Conservation (phyloP, 495 filamentous ascomycete species). For the Penicillium waksmanii region DNA sequence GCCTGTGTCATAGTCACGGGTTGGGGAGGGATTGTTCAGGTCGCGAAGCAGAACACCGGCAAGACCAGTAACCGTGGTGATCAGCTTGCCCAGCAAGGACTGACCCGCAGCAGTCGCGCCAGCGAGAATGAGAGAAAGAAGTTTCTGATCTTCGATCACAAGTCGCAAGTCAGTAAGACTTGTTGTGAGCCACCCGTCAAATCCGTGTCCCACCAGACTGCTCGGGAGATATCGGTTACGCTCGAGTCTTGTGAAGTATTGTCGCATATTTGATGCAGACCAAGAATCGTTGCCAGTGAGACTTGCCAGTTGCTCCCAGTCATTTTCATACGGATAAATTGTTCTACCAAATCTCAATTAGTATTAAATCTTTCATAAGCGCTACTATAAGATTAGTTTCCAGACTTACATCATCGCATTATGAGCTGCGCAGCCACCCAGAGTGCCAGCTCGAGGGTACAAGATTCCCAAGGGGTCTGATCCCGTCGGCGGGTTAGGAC, state of each 20-base stretch:
- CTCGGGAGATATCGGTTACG: constrained; percentile 54
- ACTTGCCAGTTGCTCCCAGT: constrained; percentile 47
- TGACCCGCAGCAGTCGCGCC: constrained; percentile 49
- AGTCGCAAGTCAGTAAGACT: constrained; percentile 51
- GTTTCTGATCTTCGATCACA: constrained; percentile 53
- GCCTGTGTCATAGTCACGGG: constrained; percentile 39
- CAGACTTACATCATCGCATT: constrained; percentile 47
- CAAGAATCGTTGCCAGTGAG: constrained; percentile 47
- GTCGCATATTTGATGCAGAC: constrained; percentile 41
- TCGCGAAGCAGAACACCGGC: constrained; percentile 52
- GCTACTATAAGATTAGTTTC: not conserved
- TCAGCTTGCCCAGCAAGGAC: constrained; percentile 40
- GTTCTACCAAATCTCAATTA: constrained; percentile 19
- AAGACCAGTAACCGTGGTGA: constrained; percentile 43
- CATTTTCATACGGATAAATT: constrained; percentile 40
- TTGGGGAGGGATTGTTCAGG: constrained; percentile 48
- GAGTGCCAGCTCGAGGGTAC: constrained; percentile 47
- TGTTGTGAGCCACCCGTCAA: constrained; percentile 58
- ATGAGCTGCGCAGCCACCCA: constrained; percentile 48
- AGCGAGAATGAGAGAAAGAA: constrained; percentile 52
- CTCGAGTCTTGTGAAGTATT: constrained; percentile 51
- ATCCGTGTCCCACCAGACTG: constrained; percentile 55
- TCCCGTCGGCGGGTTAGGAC: constrained; percentile 36
- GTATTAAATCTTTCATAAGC: not conserved
- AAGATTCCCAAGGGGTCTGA: constrained; percentile 42